phyloP scores from a whole-genome alignment of 345 rosid genomes.

The Reutealis trisperma region DNA sequence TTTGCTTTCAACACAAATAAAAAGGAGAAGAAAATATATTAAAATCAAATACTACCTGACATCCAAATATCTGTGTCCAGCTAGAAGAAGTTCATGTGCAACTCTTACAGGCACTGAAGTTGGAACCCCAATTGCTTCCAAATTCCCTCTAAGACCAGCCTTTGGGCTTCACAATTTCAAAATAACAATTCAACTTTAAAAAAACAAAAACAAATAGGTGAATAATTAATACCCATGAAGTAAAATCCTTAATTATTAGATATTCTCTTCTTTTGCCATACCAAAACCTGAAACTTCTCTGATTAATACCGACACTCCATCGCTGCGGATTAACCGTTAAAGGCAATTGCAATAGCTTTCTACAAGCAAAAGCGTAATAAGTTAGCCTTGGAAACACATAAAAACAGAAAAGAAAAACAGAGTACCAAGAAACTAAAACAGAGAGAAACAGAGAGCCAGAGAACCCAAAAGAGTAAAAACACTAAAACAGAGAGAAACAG shows the following conservation, averaged over 20 bases:
- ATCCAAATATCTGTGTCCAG: conserved; percentile 77
- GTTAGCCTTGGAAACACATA: not conserved
- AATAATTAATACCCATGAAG: not conserved
- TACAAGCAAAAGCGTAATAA: not conserved
- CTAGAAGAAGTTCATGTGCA: conserved; percentile 82
- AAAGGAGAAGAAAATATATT: not conserved
- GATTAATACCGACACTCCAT: conserved; percentile 2
- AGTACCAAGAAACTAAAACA: not conserved
- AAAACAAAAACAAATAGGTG: conserved; percentile 1
- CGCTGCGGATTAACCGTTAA: conserved; percentile 3
- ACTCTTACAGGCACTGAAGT: conserved; percentile 89
- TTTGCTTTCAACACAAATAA: too few species aligned
- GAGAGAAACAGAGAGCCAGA: too few species aligned
- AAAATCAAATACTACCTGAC: conserved; percentile 54
- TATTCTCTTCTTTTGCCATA: not conserved
- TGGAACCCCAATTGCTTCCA: conserved; percentile 54
- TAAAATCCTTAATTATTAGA: not conserved
- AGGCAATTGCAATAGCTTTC: conserved; percentile 17
- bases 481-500: not conserved
- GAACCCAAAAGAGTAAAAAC: not conserved
- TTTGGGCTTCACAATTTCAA: conserved; percentile 27
- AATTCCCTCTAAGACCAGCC: conserved; percentile 32
- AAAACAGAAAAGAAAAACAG: not conserved
- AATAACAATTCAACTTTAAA: not conserved
- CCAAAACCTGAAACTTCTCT: conserved; percentile 32